These are phyloP conservation scores for Phylloporus sp. DNA, from an alignment of 768 basidiomycete genomes.

Conservation along the genomic window DNA sequence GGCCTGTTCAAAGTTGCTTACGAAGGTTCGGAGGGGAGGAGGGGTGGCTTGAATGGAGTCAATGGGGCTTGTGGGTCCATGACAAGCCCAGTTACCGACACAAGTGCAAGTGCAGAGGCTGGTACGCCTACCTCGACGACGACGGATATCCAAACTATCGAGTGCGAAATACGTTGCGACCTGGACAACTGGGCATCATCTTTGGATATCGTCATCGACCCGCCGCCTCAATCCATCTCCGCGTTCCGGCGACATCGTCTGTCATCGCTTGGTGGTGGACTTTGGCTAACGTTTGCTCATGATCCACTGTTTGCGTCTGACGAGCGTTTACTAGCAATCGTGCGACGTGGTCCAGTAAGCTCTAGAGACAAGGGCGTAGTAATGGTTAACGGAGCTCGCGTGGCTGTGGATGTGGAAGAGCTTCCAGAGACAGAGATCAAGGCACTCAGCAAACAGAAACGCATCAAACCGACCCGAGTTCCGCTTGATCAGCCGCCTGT, in stretches of 20 bases:
- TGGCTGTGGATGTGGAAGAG: constrained; percentile 85
- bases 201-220: constrained; percentile 88
- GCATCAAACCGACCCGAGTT: constrained; percentile 78
- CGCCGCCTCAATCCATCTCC: constrained; percentile 79
- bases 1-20: constrained; percentile 81
- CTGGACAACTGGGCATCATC: constrained; percentile 83
- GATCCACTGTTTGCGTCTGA: constrained; percentile 74
- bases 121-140: constrained; percentile 4
- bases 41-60: constrained; percentile 24
- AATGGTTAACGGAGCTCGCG: constrained; percentile 84
- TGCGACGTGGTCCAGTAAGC: constrained; percentile 62
- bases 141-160: constrained; percentile 51
- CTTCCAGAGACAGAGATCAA: constrained; percentile 85
- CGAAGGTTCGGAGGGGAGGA: constrained; percentile 56
- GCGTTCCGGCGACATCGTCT: constrained; percentile 85
- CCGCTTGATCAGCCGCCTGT: constrained; percentile 94
- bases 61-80: constrained; percentile 15
- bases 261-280: constrained; percentile 81
- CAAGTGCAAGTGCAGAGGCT: constrained; percentile 18
- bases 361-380: constrained; percentile 76
- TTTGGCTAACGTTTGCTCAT: constrained; percentile 92
- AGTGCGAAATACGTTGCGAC: constrained; percentile 91
- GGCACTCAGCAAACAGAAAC: constrained; percentile 74
- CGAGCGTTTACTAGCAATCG: constrained; percentile 70
- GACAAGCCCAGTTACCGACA: not conserved